Evolutionary conservation across 345 rosid species (phyloP), one percentile per base, ranked within the genome.

Genomic region (Linum lewisii): DNA sequence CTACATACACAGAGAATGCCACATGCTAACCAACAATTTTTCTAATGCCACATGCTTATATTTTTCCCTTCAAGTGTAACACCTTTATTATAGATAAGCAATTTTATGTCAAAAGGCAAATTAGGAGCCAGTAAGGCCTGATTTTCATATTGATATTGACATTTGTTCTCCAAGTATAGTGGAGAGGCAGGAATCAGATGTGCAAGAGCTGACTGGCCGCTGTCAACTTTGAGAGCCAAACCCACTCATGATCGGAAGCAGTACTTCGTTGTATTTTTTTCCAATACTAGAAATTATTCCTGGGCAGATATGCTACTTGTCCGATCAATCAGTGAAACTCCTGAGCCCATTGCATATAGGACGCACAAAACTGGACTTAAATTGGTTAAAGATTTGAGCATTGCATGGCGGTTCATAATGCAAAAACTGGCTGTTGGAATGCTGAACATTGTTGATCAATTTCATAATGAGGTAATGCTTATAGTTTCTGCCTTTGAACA

Each of bases 161-260:
- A 5, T 65, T 58, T 62, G 70, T 61, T 61, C 8, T 9, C 63
- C 77, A 69, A 77, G 65, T 75, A 54, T 62, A 93, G 97, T 93
- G 97, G 99, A 84, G 99, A 77, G 99, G 93, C 91, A 23, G 97
- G 97, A 77, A 87, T 94, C 60, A 80, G 84, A 75, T 94, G 99
- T 64, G 90, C 88, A 42, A 90, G 83, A 70, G 88, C 90, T 11
- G 97, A 90, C 80, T 86, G 96, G 83, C 97, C 99, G 19, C 67
- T 94, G 55, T 70, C 93, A n/a, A 94, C 97, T 57, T 75, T 90
- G 75, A 90, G 68, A 75, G 97, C 87, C n/a, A 89, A 89, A 74
- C 97, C 96, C 6, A 93, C 95, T 63, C 99, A 89, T 54, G 99
- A 84, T 64, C 77, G 97, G 52, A 94, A 94, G 77, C 75, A 87